Percentiles rank a stretch among this genome's conserved stretches.
Evolutionary conservation across 192 early-diverging fungal genomes (phyloP).

Genomic region (Funneliformis mosseae): DNA sequence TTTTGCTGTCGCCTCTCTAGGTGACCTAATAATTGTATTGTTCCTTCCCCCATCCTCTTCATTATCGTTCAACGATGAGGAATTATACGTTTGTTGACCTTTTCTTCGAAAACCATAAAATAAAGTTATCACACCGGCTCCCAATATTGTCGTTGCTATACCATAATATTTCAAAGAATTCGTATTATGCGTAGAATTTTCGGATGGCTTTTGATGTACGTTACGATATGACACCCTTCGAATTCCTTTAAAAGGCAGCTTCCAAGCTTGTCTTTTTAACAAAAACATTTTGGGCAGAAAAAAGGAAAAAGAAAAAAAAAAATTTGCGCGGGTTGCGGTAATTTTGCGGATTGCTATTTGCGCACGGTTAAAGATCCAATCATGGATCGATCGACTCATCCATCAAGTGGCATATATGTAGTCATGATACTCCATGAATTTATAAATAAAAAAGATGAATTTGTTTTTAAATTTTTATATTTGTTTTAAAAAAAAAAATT

Average conservation of each 20-base stretch:
- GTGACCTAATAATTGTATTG: neutral
- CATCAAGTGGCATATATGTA: too few relatives aligned
- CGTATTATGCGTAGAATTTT: neutral
- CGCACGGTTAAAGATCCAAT: too few relatives aligned
- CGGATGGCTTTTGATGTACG: neutral
- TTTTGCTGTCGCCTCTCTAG: slow-evolving; percentile 15
- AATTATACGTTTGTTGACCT: neutral
- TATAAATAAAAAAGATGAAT: too few relatives aligned
- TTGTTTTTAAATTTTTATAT: too few relatives aligned
- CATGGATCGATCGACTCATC: too few relatives aligned
- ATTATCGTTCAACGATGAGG: neutral
- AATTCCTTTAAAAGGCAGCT: neutral
- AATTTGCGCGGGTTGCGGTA: neutral
- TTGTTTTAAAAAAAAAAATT: too few relatives aligned
- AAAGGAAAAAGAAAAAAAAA: too few relatives aligned
- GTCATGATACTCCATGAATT: too few relatives aligned
- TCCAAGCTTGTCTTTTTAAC: neutral
- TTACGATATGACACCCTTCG: neutral
- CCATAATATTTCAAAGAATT: neutral
- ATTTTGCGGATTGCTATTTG: too few relatives aligned
- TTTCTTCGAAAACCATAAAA: neutral
- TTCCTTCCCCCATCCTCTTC: neutral
- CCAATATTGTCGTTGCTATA: neutral
- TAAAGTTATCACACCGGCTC: neutral
- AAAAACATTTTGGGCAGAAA: neutral